These are phyloP conservation scores for Apiospora kogelbergensis DNA, from an alignment of 2,329 filamentous ascomycete genomes.

Conservation along the genomic window DNA sequence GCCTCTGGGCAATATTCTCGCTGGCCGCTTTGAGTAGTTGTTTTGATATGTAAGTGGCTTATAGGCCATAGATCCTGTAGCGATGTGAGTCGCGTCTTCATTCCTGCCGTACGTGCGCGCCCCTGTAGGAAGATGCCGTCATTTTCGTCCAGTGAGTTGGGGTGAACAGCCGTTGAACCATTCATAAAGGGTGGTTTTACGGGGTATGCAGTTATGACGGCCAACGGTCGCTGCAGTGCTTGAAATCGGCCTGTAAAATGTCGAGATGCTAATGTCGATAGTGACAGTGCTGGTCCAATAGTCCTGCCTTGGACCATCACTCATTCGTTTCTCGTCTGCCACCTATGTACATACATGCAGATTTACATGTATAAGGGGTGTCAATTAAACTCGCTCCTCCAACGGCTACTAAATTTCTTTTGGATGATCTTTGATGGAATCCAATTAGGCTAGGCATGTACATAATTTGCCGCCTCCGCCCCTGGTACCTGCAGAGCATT, in stretches of 20 bases:
- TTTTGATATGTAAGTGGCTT: background rate
- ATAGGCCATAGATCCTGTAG: background rate
- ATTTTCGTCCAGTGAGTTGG: background rate
- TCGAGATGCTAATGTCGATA: background rate
- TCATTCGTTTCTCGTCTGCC: too few species aligned
- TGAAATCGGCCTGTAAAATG: background rate
- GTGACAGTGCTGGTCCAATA: background rate
- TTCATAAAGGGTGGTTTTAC: background rate
- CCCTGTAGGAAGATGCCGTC: background rate
- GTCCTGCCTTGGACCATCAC: too few species aligned
- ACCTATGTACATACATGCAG: too few species aligned
- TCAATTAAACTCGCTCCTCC: background rate
- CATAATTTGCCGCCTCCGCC: conserved; percentile 1
- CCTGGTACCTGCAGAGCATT: background rate
- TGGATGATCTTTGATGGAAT: background rate
- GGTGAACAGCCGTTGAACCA: conserved; percentile 2
- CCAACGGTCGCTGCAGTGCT: background rate
- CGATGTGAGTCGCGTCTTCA: too few species aligned
- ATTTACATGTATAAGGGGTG: background rate
- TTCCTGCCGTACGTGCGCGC: background rate
- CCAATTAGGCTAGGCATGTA: background rate
- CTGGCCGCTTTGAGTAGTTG: background rate
- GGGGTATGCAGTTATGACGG: background rate
- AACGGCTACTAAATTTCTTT: background rate
- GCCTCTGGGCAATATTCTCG: background rate